phyloP scores from a whole-genome alignment of 305 asterid genomes.

The Fraxinus albicans region DNA sequence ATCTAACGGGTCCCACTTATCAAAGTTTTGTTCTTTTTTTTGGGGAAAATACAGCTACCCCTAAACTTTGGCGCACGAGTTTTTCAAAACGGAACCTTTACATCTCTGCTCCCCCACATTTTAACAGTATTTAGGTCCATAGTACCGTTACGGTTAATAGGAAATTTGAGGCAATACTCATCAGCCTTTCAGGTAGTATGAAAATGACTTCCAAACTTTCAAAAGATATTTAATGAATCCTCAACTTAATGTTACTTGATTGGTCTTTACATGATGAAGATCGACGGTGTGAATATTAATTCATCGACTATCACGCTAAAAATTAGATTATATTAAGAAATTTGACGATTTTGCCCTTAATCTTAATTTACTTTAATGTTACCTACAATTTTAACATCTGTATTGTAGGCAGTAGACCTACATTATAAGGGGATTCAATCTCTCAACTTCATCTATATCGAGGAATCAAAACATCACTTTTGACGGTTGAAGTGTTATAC shows the following conservation, averaged over 20 bases:
- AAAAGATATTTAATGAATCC: not conserved
- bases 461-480: too few species aligned
- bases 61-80: not conserved
- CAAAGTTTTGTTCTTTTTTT: not conserved
- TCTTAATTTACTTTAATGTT: too few species aligned
- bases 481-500: too few species aligned
- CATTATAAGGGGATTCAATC: too few species aligned
- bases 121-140: not conserved
- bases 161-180: not conserved
- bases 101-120: not conserved
- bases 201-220: not conserved
- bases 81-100: not conserved
- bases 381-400: too few species aligned
- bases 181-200: not conserved
- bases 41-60: not conserved
- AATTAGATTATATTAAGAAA: not conserved
- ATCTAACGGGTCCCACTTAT: constrained; percentile 6
- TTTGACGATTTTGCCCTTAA: not conserved
- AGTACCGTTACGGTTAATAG: not conserved
- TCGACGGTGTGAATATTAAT: not conserved
- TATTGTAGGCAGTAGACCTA: too few species aligned
- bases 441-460: too few species aligned
- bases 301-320: too few species aligned
- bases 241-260: not conserved
- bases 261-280: too few species aligned